Conservation (phyloP, 345 rosid genomes). For the Clarkia xantiana region DNA sequence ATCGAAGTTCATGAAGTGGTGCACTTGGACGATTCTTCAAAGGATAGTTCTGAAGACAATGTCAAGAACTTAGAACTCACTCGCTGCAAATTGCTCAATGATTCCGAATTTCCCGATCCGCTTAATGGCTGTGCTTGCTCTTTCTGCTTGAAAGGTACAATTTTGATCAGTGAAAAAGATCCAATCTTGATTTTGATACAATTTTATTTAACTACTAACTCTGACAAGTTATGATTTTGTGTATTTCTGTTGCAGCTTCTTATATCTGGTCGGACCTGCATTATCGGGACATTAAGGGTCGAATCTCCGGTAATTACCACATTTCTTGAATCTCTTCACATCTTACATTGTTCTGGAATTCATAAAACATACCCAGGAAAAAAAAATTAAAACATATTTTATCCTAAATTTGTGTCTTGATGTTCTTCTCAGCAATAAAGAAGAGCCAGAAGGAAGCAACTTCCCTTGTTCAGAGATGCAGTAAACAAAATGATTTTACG, state of each 20-base stretch:
- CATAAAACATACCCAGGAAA: too few relatives aligned
- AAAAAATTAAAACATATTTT: too few relatives aligned
- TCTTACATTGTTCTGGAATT: neutral
- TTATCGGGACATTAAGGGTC: constrained; percentile 79
- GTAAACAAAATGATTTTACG: constrained; percentile 28
- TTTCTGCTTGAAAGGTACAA: constrained; percentile 69
- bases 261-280: constrained; percentile 88
- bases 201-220: neutral
- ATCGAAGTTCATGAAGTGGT: constrained; percentile 23
- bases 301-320: constrained; percentile 39
- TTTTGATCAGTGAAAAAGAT: neutral
- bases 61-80: constrained; percentile 35
- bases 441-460: constrained; percentile 73
- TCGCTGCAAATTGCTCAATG: constrained; percentile 31
- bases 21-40: constrained; percentile 23
- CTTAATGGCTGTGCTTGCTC: constrained; percentile 64
- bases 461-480: constrained; percentile 35
- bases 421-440: constrained; percentile 34
- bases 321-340: neutral
- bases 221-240: neutral
- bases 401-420: neutral
- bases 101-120: constrained; percentile 23
- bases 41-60: constrained; percentile 7
- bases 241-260: constrained; percentile 41
- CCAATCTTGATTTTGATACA: neutral